Conservation (phyloP, 148 eudicot genomes). For the Cornus kousa region DNA sequence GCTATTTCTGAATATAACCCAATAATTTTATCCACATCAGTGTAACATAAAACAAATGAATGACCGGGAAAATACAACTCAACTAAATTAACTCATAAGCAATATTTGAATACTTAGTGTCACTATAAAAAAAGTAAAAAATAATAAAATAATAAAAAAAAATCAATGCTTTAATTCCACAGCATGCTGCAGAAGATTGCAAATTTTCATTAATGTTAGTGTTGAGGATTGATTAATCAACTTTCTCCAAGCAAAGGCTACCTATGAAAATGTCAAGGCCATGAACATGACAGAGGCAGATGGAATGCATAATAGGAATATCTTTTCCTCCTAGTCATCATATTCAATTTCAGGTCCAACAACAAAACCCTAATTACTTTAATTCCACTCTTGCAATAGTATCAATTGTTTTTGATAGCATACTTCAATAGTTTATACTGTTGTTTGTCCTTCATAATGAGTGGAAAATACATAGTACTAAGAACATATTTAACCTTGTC, state of each 20-base stretch:
- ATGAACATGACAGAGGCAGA: neutral
- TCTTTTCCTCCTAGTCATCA: neutral
- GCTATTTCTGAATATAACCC: no score
- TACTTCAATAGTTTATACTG: neutral
- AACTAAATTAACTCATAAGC: neutral
- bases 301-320: neutral
- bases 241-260: no score
- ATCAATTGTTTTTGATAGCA: neutral
- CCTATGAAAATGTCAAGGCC: neutral
- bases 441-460: neutral
- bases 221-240: no score
- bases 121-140: no score
- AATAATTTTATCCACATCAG: no score
- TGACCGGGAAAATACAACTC: neutral
- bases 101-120: neutral
- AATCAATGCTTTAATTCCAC: no score
- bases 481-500: constrained; percentile 66
- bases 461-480: neutral
- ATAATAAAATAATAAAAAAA: no score
- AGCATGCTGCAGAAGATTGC: neutral
- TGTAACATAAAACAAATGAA: constrained; percentile 1
- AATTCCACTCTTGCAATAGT: neutral
- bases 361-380: neutral
- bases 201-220: neutral
- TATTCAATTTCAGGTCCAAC: neutral